Percentiles rank a stretch among this genome's conserved stretches.
Evolutionary conservation across 2,329 filamentous ascomycete species (phyloP).

Genomic region (Penicillium sp.): DNA sequence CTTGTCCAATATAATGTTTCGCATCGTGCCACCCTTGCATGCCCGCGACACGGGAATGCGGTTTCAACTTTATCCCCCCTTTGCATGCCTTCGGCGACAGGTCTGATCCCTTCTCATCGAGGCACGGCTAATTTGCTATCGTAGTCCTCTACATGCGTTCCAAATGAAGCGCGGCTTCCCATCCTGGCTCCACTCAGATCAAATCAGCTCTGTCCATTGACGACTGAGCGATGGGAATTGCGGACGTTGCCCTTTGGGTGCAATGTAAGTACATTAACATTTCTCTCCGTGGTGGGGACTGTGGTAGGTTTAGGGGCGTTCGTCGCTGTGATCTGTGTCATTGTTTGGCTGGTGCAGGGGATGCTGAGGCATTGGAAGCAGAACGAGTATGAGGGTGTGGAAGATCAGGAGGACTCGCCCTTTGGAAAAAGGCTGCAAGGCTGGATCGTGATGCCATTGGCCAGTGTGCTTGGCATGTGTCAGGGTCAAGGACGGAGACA

Average conservation of each 20-base stretch:
- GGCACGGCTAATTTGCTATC: neutral
- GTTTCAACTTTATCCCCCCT: conserved; percentile 2
- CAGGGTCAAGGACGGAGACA: conserved; percentile 2
- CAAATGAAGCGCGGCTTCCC: conserved; percentile 32
- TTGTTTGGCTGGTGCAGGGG: conserved; percentile 15
- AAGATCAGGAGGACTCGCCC: neutral
- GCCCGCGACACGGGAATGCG: conserved; percentile 4
- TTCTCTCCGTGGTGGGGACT: conserved; percentile 32
- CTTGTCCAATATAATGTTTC: neutral
- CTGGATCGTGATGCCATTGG: neutral
- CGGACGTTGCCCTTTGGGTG: conserved; percentile 38
- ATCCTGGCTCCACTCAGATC: conserved; percentile 37
- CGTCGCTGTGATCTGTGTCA: conserved; percentile 16
- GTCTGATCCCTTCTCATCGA: neutral
- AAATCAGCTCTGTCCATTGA: conserved; percentile 36
- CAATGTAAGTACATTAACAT: conserved; percentile 37
- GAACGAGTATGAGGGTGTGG: conserved; percentile 7
- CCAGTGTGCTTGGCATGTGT: neutral
- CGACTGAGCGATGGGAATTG: conserved; percentile 41
- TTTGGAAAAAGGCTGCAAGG: neutral
- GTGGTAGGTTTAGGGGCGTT: conserved; percentile 27
- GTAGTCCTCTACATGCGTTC: conserved; percentile 39
- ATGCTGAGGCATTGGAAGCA: conserved; percentile 11
- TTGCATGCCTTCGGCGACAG: neutral
- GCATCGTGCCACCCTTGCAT: conserved; percentile 6